Conservation (phyloP, 108 stramenopile species). For the Mediolabrus comicus region DNA sequence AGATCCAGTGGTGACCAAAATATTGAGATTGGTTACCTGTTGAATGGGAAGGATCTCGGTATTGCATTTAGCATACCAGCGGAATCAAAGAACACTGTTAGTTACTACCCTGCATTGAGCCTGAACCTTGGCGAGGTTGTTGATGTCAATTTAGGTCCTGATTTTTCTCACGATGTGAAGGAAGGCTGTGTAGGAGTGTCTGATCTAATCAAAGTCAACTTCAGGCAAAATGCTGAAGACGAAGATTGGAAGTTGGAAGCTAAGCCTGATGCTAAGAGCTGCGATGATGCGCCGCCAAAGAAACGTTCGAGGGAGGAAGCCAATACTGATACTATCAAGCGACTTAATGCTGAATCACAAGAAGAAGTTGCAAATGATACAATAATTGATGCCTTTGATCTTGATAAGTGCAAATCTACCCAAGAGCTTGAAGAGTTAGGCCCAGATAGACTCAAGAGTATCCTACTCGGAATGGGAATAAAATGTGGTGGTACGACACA, state of each 20-base stretch:
- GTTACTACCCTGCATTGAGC: slow-evolving; percentile 70
- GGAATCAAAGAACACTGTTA: neutral
- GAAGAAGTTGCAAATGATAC: too few relatives aligned
- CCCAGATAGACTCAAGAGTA: slow-evolving; percentile 84
- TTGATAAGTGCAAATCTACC: slow-evolving; percentile 50
- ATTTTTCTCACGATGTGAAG: slow-evolving; percentile 6
- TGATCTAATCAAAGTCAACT: slow-evolving; percentile 23
- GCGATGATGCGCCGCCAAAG: slow-evolving; percentile 9
- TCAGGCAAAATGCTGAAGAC: slow-evolving; percentile 4
- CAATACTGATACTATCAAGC: too few relatives aligned
- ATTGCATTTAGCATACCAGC: slow-evolving; percentile 47
- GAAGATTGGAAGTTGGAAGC: neutral
- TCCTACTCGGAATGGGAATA: slow-evolving; percentile 76
- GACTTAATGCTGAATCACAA: neutral
- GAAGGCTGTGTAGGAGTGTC: slow-evolving; percentile 45
- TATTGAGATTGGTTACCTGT: slow-evolving; percentile 57
- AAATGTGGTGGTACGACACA: slow-evolving; percentile 88
- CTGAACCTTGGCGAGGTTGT: slow-evolving; percentile 73
- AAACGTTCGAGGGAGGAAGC: slow-evolving; percentile 22
- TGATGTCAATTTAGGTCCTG: slow-evolving; percentile 55
- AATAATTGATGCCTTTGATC: slow-evolving; percentile 43
- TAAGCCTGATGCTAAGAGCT: neutral
- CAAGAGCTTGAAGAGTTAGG: slow-evolving; percentile 72
- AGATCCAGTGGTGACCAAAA: neutral
- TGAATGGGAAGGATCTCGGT: slow-evolving; percentile 75